These are phyloP conservation scores for Ophiognomonia clavigignenti-juglandacearum DNA, from an alignment of 2,329 filamentous ascomycete species.

Conservation along the genomic window DNA sequence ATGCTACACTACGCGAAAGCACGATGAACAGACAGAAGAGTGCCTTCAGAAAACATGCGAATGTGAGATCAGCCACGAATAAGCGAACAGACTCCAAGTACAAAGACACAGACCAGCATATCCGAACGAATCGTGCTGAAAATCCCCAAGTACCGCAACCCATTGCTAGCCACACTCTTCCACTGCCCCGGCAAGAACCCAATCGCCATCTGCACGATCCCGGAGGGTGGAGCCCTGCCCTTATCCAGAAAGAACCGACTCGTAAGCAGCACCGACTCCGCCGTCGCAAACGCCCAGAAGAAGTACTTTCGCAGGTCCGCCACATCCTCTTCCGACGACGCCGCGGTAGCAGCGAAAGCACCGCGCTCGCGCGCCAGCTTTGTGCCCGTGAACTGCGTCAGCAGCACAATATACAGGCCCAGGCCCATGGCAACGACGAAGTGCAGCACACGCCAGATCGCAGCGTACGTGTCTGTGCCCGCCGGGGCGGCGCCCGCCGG, in stretches of 20 bases:
- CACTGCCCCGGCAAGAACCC: slow-evolving; percentile 65
- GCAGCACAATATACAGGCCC: slow-evolving; percentile 64
- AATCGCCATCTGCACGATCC: slow-evolving; percentile 58
- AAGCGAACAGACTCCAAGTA: slow-evolving; percentile 56
- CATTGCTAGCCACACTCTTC: slow-evolving; percentile 34
- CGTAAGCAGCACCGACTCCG: slow-evolving; percentile 67
- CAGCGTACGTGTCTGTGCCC: slow-evolving; percentile 30
- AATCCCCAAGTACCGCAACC: slow-evolving; percentile 64
- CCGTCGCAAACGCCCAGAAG: slow-evolving; percentile 78
- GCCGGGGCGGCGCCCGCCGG: slow-evolving; percentile 27
- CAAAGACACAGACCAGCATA: slow-evolving; percentile 72
- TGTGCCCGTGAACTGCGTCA: slow-evolving; percentile 65
- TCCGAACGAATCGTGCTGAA: slow-evolving; percentile 68
- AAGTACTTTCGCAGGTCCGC: slow-evolving; percentile 44
- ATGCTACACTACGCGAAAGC: too few relatives aligned
- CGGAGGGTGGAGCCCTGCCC: slow-evolving; percentile 49
- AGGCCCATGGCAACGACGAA: slow-evolving; percentile 66
- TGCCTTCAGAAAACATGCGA: too few relatives aligned
- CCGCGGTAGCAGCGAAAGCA: slow-evolving; percentile 26
- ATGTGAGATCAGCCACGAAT: slow-evolving; percentile 44
- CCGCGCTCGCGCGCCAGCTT: slow-evolving; percentile 51
- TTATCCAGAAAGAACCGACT: slow-evolving; percentile 67
- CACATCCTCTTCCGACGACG: slow-evolving; percentile 14
- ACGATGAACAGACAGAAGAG: too few relatives aligned
- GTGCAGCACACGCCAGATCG: slow-evolving; percentile 70